These are phyloP conservation scores for Rusavskia elegans DNA, from an alignment of 495 filamentous ascomycete genomes.

Conservation along the genomic window DNA sequence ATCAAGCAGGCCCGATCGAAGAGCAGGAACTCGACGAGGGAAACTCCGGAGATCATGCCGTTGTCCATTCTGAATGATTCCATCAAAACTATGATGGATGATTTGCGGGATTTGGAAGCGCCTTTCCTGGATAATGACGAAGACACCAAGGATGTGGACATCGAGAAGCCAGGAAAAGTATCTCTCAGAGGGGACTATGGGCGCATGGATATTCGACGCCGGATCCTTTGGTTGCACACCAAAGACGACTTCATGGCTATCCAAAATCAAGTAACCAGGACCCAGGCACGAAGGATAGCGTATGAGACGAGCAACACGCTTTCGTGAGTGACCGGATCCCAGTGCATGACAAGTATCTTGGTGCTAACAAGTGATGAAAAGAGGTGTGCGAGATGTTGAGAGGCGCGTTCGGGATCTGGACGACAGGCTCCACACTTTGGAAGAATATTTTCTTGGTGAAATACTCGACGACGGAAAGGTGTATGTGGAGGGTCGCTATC, in stretches of 20 bases:
- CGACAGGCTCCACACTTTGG: conserved; percentile 12
- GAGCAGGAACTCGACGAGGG: conserved; percentile 4
- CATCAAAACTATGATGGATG: conserved; percentile 4
- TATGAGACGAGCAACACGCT: conserved; percentile 9
- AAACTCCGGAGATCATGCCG: conserved; percentile 7
- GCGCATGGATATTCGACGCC: conserved; percentile 8
- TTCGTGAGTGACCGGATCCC: conserved; percentile 1
- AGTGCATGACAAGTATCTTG: background rate
- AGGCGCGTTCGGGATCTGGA: conserved; percentile 10
- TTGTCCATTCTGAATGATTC: conserved; percentile 9
- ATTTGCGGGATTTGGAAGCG: conserved; percentile 8
- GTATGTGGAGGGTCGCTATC: conserved; percentile 8
- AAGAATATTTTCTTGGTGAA: conserved; percentile 13
- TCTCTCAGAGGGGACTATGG: conserved; percentile 5
- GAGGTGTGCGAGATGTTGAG: conserved; percentile 10
- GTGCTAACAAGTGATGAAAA: background rate
- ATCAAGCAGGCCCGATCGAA: conserved; percentile 8
- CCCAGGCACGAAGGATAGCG: conserved; percentile 13
- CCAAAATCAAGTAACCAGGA: conserved; percentile 12
- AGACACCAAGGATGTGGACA: conserved; percentile 7
- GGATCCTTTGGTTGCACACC: conserved; percentile 10
- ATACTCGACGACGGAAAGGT: conserved; percentile 12
- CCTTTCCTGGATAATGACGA: conserved; percentile 7
- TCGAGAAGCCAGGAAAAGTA: conserved; percentile 6
- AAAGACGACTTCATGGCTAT: conserved; percentile 10